Evolutionary conservation across 2,329 filamentous ascomycete genomes (phyloP), one percentile per base, ranked within the genome.

Genomic region (Aspergillus persii): DNA sequence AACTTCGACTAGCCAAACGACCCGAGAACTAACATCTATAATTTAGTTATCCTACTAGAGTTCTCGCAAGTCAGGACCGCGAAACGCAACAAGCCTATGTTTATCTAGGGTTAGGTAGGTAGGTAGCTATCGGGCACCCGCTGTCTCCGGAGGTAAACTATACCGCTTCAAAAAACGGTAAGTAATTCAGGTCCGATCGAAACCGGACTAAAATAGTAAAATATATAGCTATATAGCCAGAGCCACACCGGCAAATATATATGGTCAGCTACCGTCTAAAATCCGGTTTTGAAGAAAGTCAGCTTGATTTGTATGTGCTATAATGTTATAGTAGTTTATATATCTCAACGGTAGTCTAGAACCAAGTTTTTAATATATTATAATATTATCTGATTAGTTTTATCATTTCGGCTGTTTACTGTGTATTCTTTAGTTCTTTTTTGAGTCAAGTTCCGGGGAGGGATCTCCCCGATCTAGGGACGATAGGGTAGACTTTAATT

Each of bases 201-300:
- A 48, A 23, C 56, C 18, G 26, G 18, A 29, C 56, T 41, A 56
- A 53, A 58, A 12, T 39, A 48, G 48, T 23, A 49, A 53, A 41
- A 53, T 56, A 50, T 50, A 23, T 27, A 23, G 31, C 9, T 51
- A 53, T 30, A 52, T 30, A 23, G 15, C 5, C 26, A 48, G 58
- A 36, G 52, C 57, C 61, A 60, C 60, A 59, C 46, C 65, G 64
- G 65, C 61, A 67, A 61, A 61, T 64, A 64, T 54, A 58, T 62
- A 56, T 55, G 41, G 58, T 8, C 4, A 18, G 8, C 23, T 15
- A 49, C 11, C 23, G 39, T 12, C 29, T 12, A 27, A 31, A 48
- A 57, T 29, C 50, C 26, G 26, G 26, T 39, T 50, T 54, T 49
- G 47, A 50, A 44, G 52, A 54, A 58, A 58, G 49, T 12, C n/a